Conservation (phyloP, 192 early-diverging fungal species). For the Coemansia asiatica region DNA sequence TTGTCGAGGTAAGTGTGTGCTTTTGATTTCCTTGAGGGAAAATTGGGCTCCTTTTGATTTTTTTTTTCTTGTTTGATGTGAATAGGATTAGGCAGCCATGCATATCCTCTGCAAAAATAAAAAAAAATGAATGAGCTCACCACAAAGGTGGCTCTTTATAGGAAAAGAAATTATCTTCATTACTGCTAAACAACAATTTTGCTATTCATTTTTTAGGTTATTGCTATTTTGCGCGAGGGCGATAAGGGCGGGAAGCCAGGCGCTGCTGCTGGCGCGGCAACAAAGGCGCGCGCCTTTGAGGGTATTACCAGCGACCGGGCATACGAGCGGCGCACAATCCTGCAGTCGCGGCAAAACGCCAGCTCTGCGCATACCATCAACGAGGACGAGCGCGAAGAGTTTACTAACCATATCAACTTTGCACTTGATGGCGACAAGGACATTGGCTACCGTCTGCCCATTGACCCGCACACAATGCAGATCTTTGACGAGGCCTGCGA, state of each 20-base stretch:
- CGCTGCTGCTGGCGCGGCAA: slow-evolving; percentile 15
- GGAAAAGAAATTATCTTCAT: no score
- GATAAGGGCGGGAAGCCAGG: slow-evolving; percentile 27
- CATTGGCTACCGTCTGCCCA: slow-evolving; percentile 84
- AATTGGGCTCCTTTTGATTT: background rate
- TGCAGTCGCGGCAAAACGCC: slow-evolving; percentile 76
- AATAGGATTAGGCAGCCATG: slow-evolving; percentile 13
- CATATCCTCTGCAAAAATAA: background rate
- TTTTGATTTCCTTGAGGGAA: no score
- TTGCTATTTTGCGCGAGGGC: slow-evolving; percentile 44
- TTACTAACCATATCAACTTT: slow-evolving; percentile 92
- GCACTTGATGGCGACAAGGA: slow-evolving; percentile 77
- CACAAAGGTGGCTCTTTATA: background rate
- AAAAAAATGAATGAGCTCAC: background rate
- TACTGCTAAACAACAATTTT: background rate
- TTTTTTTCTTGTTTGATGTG: slow-evolving; percentile 3
- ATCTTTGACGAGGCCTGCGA: slow-evolving; percentile 94
- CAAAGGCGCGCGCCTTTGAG: slow-evolving; percentile 41
- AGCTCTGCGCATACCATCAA: slow-evolving; percentile 98
- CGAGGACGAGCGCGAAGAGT: slow-evolving; percentile 97
- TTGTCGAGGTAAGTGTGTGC: slow-evolving; percentile 63
- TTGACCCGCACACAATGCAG: slow-evolving; percentile 92
- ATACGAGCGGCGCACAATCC: slow-evolving; percentile 78
- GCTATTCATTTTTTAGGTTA: slow-evolving; percentile 18
- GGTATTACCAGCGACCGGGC: slow-evolving; percentile 55